Conservation (phyloP, 192 early-diverging fungal genomes). For the Coemansia sp. region DNA sequence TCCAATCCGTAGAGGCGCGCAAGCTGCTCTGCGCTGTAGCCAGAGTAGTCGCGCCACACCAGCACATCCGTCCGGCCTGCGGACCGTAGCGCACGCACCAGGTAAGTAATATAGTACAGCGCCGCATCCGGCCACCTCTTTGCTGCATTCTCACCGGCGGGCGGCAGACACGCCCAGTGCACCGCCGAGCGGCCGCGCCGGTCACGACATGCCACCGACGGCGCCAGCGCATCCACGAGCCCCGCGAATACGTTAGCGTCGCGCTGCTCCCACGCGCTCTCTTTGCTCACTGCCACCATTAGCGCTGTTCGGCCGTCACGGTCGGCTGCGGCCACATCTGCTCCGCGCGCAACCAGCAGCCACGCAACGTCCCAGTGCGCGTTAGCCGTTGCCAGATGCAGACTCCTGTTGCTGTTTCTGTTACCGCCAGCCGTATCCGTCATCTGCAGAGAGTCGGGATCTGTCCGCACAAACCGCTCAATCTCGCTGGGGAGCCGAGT, state of each 20-base stretch:
- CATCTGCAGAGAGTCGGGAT: not conserved
- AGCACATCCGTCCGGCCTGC: conserved; percentile 19
- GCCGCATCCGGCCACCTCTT: conserved; percentile 20
- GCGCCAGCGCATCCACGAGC: conserved; percentile 33
- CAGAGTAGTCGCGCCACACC: conserved; percentile 33
- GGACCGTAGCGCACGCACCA: conserved; percentile 14
- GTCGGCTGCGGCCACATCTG: conserved; percentile 14
- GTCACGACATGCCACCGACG: conserved; percentile 28
- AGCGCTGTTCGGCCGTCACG: conserved; percentile 39
- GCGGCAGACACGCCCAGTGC: conserved; percentile 38
- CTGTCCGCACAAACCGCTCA: conserved; percentile 14
- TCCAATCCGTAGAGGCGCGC: conserved; percentile 12
- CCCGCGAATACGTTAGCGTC: conserved; percentile 18
- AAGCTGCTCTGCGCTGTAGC: conserved; percentile 22
- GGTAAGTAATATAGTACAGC: conserved; percentile 14
- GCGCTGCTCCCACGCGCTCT: conserved; percentile 25
- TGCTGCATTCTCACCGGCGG: not conserved
- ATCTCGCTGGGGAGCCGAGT: conserved; percentile 14
- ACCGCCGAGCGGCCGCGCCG: conserved; percentile 35
- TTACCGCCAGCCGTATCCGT: too few relatives aligned
- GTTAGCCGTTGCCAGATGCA: conserved; percentile 31
- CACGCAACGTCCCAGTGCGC: conserved; percentile 43
- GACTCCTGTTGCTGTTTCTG: conserved; percentile 10
- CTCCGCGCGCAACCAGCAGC: conserved; percentile 33
- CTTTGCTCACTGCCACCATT: conserved; percentile 29